These are phyloP conservation scores for Pleurotus salmoneostramineus DNA, from an alignment of 768 basidiomycete species.

Conservation along the genomic window DNA sequence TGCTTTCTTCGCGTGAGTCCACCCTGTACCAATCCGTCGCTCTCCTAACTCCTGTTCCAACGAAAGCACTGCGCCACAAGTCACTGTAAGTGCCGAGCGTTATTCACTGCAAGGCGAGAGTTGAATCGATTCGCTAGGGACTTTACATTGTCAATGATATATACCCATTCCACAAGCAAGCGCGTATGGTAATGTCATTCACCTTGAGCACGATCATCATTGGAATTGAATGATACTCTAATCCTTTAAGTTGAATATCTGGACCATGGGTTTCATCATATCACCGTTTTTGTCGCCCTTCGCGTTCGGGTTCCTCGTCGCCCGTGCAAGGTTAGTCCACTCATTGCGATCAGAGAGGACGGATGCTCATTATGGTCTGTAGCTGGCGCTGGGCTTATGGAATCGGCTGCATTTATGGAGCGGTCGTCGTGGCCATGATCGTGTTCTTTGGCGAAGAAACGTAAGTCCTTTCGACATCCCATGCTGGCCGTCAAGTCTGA, in stretches of 20 bases:
- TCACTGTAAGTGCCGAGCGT: constrained; percentile 34
- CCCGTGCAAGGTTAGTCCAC: constrained; percentile 30
- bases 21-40: not conserved
- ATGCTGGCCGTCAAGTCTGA: not conserved
- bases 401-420: constrained; percentile 56
- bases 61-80: constrained; percentile 54
- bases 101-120: not conserved
- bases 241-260: constrained; percentile 49
- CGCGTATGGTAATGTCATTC: constrained; percentile 42
- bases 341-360: not conserved
- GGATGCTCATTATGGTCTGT: not conserved
- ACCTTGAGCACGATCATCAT: not conserved
- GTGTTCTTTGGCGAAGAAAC: constrained; percentile 64
- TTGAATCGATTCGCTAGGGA: constrained; percentile 29
- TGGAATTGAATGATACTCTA: not conserved
- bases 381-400: constrained; percentile 66
- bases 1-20: constrained; percentile 49
- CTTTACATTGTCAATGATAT: constrained; percentile 60
- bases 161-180: constrained; percentile 68
- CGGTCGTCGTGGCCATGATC: constrained; percentile 52
- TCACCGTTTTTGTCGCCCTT: constrained; percentile 65
- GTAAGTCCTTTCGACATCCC: constrained; percentile 27
- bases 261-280: constrained; percentile 72
- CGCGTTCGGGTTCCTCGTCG: constrained; percentile 65
- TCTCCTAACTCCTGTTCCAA: constrained; percentile 2